Percentiles rank a stretch among this genome's conserved stretches.
phyloP scores from a whole-genome alignment of 352 stramenopile genomes.

The Globisporangium nagaii region DNA sequence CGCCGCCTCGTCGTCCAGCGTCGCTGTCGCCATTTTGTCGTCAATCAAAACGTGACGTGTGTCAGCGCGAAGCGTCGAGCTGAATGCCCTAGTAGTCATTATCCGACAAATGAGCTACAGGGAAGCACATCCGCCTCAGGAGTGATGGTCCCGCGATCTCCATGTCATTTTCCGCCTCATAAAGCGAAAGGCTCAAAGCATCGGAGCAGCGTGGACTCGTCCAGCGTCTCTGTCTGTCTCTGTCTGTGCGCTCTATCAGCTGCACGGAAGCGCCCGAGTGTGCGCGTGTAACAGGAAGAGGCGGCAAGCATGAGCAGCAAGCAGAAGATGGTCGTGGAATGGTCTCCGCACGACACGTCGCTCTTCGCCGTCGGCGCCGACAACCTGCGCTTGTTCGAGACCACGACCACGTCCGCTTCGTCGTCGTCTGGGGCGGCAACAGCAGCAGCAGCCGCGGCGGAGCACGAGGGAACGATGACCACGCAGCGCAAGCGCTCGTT shows the following conservation, averaged over 20 bases:
- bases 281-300: neutral
- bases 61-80: no score
- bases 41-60: constrained; percentile 9
- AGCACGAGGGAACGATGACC: constrained; percentile 15
- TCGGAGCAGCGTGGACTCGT: no score
- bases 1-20: neutral
- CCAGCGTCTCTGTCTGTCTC: neutral
- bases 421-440: neutral
- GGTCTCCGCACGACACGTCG: constrained; percentile 77
- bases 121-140: no score
- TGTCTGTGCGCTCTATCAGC: neutral
- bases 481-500: constrained; percentile 84
- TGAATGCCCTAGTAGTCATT: no score
- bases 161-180: neutral
- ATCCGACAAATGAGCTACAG: no score
- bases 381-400: constrained; percentile 82
- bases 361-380: constrained; percentile 80
- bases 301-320: constrained; percentile 56
- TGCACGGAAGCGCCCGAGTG: no score
- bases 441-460: neutral
- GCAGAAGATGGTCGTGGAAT: constrained; percentile 68
- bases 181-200: neutral
- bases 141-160: neutral
- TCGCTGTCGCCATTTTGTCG: neutral
- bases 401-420: constrained; percentile 15